Conservation (phyloP, 371 early-diverging fungal species). For the Mucor circinelloides region DNA sequence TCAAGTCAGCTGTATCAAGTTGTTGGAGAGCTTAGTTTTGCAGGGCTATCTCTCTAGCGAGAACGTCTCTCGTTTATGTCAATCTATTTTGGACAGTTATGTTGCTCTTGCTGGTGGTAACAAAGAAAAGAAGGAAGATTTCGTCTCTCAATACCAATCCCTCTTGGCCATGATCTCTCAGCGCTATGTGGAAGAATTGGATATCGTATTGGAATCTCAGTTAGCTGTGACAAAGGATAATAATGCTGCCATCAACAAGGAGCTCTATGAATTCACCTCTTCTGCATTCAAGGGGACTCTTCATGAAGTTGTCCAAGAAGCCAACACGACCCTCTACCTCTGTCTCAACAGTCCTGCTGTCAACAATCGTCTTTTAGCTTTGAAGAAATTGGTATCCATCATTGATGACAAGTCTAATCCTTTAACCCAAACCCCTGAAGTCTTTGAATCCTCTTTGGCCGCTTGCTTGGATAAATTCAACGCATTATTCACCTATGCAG, state of each 20-base stretch:
- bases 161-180: conserved; percentile 58
- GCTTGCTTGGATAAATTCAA: conserved; percentile 58
- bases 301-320: conserved; percentile 65
- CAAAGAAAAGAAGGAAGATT: conserved; percentile 26
- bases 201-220: conserved; percentile 51
- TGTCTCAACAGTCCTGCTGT: conserved; percentile 70
- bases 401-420: conserved; percentile 42
- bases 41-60: conserved; percentile 46
- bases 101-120: conserved; percentile 29
- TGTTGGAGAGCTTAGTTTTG: conserved; percentile 47
- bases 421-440: conserved; percentile 40
- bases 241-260: conserved; percentile 32
- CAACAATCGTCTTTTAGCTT: conserved; percentile 62
- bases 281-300: conserved; percentile 65
- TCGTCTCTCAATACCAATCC: conserved; percentile 33
- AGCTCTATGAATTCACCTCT: conserved; percentile 62
- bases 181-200: conserved; percentile 59
- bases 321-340: conserved; percentile 72
- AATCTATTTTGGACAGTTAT: conserved; percentile 45
- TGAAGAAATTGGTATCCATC: conserved; percentile 60
- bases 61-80: conserved; percentile 45
- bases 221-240: conserved; percentile 27
- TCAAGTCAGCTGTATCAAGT: conserved; percentile 29
- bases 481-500: conserved; percentile 36
- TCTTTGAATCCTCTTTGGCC: conserved; percentile 57